These are phyloP conservation scores for Sarcodon sp. DNA, from an alignment of 768 basidiomycete species.

Conservation along the genomic window DNA sequence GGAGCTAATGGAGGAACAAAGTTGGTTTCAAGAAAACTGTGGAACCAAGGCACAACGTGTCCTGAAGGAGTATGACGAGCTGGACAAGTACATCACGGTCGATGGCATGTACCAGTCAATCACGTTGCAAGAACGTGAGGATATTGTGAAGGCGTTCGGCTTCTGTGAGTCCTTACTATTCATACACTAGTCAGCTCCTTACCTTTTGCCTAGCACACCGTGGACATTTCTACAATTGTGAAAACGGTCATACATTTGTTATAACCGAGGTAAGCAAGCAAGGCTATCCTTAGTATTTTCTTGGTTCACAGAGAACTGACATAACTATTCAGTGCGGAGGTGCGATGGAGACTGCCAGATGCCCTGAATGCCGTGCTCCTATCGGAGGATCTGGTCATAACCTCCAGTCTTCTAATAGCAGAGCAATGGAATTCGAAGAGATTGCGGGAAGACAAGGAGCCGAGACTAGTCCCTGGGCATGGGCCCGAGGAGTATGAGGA, in stretches of 20 bases:
- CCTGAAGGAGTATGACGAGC: slow-evolving; percentile 9
- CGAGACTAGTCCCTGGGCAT: slow-evolving; percentile 16
- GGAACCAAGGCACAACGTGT: slow-evolving; percentile 8
- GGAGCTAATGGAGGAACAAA: slow-evolving; percentile 9
- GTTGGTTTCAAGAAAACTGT: slow-evolving; percentile 16
- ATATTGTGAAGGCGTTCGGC: slow-evolving; percentile 14
- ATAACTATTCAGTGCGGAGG: slow-evolving; percentile 36
- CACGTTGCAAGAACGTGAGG: slow-evolving; percentile 12
- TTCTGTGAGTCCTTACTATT: slow-evolving; percentile 9
- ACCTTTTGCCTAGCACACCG: slow-evolving; percentile 9
- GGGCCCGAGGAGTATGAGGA: slow-evolving; percentile 9
- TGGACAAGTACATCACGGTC: slow-evolving; percentile 8
- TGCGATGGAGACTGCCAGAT: slow-evolving; percentile 30
- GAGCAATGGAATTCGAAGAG: slow-evolving; percentile 31
- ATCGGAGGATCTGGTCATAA: slow-evolving; percentile 38
- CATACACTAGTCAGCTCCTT: neutral
- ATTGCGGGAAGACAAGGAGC: slow-evolving; percentile 23
- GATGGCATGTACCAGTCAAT: slow-evolving; percentile 11
- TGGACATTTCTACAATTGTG: slow-evolving; percentile 21
- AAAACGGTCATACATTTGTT: slow-evolving; percentile 50
- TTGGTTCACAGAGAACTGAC: slow-evolving; percentile 1
- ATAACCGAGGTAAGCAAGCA: slow-evolving; percentile 33
- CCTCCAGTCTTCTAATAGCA: slow-evolving; percentile 29
- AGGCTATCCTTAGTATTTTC: neutral
- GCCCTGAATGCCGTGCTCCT: slow-evolving; percentile 43